Evolutionary conservation across 2,329 filamentous ascomycete species (phyloP).

Genomic region (Cercospora janseana): DNA sequence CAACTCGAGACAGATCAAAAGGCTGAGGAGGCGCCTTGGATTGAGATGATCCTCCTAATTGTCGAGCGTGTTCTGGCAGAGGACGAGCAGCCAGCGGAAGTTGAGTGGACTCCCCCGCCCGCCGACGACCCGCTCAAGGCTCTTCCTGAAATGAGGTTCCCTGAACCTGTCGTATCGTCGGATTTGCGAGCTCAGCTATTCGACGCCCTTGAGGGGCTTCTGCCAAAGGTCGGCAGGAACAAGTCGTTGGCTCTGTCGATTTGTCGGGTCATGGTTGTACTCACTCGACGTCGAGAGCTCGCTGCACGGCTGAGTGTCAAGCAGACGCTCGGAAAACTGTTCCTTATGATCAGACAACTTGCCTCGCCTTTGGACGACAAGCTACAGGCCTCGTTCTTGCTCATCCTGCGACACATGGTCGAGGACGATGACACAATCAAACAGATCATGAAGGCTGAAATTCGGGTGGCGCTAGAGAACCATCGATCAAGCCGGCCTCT

Average conservation of each 20-base stretch:
- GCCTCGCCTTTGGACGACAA: constrained; percentile 73
- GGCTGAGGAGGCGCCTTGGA: constrained; percentile 81
- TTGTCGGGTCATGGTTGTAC: constrained; percentile 77
- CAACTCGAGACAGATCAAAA: constrained; percentile 65
- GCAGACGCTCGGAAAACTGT: constrained; percentile 82
- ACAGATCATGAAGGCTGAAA: constrained; percentile 88
- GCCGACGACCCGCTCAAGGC: constrained; percentile 42
- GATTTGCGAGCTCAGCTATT: constrained; percentile 71
- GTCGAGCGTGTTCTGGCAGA: constrained; percentile 87
- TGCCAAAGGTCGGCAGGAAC: constrained; percentile 85
- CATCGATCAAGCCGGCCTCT: constrained; percentile 47
- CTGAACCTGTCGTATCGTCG: constrained; percentile 60
- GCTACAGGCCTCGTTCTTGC: constrained; percentile 73
- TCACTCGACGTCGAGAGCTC: constrained; percentile 75
- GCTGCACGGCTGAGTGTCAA: constrained; percentile 79
- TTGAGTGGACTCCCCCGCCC: constrained; percentile 60
- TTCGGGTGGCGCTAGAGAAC: constrained; percentile 69
- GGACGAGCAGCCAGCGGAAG: constrained; percentile 75
- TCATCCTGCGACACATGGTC: constrained; percentile 85
- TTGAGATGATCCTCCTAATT: constrained; percentile 84
- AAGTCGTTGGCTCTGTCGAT: constrained; percentile 79
- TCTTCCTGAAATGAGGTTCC: constrained; percentile 56
- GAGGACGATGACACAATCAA: constrained; percentile 90
- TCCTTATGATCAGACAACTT: constrained; percentile 93
- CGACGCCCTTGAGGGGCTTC: constrained; percentile 72